Base-by-base conservation (phyloP, 352 stramenopile genomes). In the Globisporangium iwayamae region DNA sequence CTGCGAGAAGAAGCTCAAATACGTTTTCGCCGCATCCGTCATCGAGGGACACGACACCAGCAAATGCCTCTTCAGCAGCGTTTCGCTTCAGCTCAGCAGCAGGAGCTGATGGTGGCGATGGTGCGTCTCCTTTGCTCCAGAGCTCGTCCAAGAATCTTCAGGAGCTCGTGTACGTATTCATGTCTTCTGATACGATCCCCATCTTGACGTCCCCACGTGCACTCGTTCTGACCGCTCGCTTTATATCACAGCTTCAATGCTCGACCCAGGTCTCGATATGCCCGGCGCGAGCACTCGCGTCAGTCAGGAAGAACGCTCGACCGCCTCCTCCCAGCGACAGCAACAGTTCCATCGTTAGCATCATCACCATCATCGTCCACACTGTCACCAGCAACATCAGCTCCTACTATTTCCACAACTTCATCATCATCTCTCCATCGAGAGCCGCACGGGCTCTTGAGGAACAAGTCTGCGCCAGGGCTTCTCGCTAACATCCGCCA, bases 261-360 rank as follows among this genome's bases (percentile, higher is more conserved):
- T 9, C 78, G 75, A 1, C 78, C 82, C 38, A 75, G 80, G 4
- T 79, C 80, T 13, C 76, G 78, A 46, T 89, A 86, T 41, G 80
- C 80, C 8, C 74, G 80, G 3, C 72, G 79, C 62, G 80, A 87
- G 38, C 56, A 71, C 67, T 62, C 66, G 8, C 56, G 61, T 0
- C 56, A 68, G 36, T 61, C 74, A 46, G 55, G 74, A n/a, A 72
- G 66, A 59, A 55, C 73, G 34, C 60, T 79, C 1, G 65, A 74
- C 34, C 73, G 74, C n/a, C 79, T 89, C 16, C 62, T 68, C 0
- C 69, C 72, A 30, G 66, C 73, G 22, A 69, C 68, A 25, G 55
- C 76, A 32, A 60, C 67, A 56, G 14, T 5, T 68, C 67, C n/a
- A 46, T 2, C 25, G 22, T 36, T n/a, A 30, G 10, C 60, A 7